Evolutionary conservation across 1,139 yeast species (phyloP).

Genomic region (Diutina scorzettiae): DNA sequence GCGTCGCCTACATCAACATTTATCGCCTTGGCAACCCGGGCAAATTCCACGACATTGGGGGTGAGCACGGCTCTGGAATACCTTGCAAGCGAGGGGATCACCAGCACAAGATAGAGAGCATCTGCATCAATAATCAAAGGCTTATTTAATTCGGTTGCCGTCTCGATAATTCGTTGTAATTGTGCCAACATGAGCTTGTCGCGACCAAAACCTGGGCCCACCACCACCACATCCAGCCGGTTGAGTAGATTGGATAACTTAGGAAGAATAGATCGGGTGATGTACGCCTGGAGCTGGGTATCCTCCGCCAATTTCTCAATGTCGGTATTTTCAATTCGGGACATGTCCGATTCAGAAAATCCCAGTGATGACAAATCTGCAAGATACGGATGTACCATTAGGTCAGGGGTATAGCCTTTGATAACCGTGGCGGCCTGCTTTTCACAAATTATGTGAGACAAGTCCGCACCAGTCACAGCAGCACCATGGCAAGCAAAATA

Average conservation of each 20-base stretch:
- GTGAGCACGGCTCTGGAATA: constrained; percentile 57
- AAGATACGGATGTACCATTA: constrained; percentile 93
- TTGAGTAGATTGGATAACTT: constrained; percentile 43
- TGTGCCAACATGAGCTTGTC: constrained; percentile 57
- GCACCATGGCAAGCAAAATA: constrained; percentile 80
- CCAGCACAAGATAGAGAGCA: constrained; percentile 53
- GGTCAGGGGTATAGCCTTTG: constrained; percentile 80
- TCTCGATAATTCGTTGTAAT: constrained; percentile 44
- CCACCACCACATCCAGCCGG: constrained; percentile 67
- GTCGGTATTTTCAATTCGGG: constrained; percentile 10
- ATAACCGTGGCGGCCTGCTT: constrained; percentile 66
- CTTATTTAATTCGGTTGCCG: constrained; percentile 33
- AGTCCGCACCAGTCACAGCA: constrained; percentile 76
- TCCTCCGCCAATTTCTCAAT: constrained; percentile 13
- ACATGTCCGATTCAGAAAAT: constrained; percentile 12
- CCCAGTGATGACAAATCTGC: constrained; percentile 17
- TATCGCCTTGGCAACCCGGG: constrained; percentile 45
- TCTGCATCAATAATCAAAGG: constrained; percentile 89
- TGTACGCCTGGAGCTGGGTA: constrained; percentile 16
- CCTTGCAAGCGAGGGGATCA: constrained; percentile 42
- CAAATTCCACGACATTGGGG: constrained; percentile 82
- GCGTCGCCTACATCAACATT: constrained; percentile 24
- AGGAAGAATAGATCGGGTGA: constrained; percentile 38
- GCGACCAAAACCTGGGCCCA: constrained; percentile 93
- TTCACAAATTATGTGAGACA: constrained; percentile 83